phyloP scores from a whole-genome alignment of 2,329 filamentous ascomycete genomes.

The Bipolaris gigantea region DNA sequence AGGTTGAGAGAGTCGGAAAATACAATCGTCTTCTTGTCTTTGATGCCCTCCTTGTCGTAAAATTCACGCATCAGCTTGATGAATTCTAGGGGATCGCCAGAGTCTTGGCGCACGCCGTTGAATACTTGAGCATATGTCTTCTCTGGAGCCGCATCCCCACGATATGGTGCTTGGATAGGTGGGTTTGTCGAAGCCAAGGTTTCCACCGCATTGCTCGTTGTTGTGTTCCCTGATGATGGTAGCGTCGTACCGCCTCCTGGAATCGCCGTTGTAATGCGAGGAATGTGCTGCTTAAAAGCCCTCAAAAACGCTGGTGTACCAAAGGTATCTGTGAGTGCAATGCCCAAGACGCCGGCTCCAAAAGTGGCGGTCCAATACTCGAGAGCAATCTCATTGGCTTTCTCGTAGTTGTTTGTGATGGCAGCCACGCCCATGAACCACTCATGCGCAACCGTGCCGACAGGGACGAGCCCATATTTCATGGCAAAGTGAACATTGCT shows the following conservation, averaged over 20 bases:
- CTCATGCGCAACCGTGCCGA: constrained; percentile 93
- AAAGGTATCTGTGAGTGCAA: constrained; percentile 95
- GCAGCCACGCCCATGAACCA: constrained; percentile 99
- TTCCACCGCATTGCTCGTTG: constrained; percentile 39
- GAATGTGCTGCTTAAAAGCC: constrained; percentile 73
- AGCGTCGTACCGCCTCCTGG: constrained; percentile 45
- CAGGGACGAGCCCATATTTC: constrained; percentile 80
- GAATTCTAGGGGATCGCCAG: constrained; percentile 80
- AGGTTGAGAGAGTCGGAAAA: constrained; percentile 96
- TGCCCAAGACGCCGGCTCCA: constrained; percentile 77
- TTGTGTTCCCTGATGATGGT: constrained; percentile 48
- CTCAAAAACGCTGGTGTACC: constrained; percentile 87
- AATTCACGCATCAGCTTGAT: constrained; percentile 78
- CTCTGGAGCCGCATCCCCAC: constrained; percentile 47
- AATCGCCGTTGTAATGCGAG: constrained; percentile 47
- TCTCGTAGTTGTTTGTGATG: constrained; percentile 80
- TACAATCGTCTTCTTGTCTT: constrained; percentile 82
- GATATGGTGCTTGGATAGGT: constrained; percentile 50
- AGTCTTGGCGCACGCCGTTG: constrained; percentile 84
- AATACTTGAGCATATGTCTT: constrained; percentile 79
- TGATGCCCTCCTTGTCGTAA: constrained; percentile 75
- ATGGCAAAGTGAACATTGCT: constrained; percentile 98
- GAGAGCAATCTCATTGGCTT: constrained; percentile 81
- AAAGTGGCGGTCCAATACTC: constrained; percentile 91
- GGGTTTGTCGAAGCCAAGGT: constrained; percentile 46